These are phyloP conservation scores for Fusarium sp. DNA, from an alignment of 2,329 filamentous ascomycete species.

Conservation along the genomic window DNA sequence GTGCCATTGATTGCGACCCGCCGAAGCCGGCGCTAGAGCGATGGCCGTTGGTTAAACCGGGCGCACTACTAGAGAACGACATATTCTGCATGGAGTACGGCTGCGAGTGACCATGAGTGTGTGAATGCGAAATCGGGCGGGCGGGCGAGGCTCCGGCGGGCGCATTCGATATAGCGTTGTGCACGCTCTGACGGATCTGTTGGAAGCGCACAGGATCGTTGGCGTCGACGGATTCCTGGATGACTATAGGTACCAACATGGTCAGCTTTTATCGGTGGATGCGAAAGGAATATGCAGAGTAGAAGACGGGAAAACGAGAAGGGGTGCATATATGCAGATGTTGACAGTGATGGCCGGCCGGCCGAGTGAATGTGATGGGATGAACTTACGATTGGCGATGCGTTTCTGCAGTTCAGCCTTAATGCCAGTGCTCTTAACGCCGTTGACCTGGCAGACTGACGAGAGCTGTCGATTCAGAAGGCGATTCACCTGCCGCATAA, in stretches of 20 bases:
- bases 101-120: constrained; percentile 17
- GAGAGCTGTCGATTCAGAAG: constrained; percentile 75
- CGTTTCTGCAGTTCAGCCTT: constrained; percentile 85
- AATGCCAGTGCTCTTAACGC: constrained; percentile 81
- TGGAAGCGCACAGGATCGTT: constrained; percentile 55
- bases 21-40: constrained; percentile 28
- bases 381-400: constrained; percentile 79
- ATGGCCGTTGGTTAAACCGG: constrained; percentile 34
- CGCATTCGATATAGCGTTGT: constrained; percentile 47
- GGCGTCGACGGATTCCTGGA: constrained; percentile 51
- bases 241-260: constrained; percentile 47
- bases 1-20: constrained; percentile 16
- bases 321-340: neutral
- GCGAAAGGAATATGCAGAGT: neutral
- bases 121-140: constrained; percentile 26
- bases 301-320: neutral
- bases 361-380: neutral
- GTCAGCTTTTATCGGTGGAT: constrained; percentile 6
- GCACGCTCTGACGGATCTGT: constrained; percentile 56
- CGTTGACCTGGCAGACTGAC: constrained; percentile 78
- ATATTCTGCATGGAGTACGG: constrained; percentile 30
- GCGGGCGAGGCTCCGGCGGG: constrained; percentile 31
- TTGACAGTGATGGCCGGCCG: neutral
- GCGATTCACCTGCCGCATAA: constrained; percentile 57
- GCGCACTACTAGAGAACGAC: constrained; percentile 31